Evolutionary conservation across 768 basidiomycete species (phyloP), one percentile per base, ranked within the genome.

Genomic region (Podaxis sp.): DNA sequence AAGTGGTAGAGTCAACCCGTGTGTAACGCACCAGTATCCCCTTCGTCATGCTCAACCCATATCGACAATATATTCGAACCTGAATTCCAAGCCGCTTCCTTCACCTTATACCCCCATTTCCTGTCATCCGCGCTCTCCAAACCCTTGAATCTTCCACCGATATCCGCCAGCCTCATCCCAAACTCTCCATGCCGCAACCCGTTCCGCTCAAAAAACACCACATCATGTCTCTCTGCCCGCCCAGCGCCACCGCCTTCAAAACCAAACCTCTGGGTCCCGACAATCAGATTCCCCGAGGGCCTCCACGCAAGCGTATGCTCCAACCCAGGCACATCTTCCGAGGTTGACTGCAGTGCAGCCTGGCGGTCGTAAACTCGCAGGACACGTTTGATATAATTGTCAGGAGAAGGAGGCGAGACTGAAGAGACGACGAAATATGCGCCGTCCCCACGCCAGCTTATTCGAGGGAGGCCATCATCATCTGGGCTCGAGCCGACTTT

Each of bases 191-290:
- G 92, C 63, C 95, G 77, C 63, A 99, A 75, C 0, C 97, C 97
- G 73, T 99, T 99, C 67, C 94, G 80, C 77, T 99, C 97, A 63
- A 96, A 95, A 76, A 99, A 96, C 0, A 98, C 87, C 6, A 99
- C 79, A 67, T 96, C 93, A 69, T 96, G 90, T 62, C 83, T 80
- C 19, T 84, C 89, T 58, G 83, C 86, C 66, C 80, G 86, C 7
- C 87, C 90, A 26, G 80, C 73, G 52, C 89, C 85, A 60, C 86
- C 87, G 11, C 89, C 88, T 61, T 88, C 87, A 52, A 84, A 86
- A 0, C 95, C 93, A 67, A 92, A 94, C 56, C 93, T 77, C 71
- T 97, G 93, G 0, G 90, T 88, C 11, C 84, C 78, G 2, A 87
- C 92, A 59, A 99, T 91, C 44, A 98, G 74, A 69, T 92, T 89